These are phyloP conservation scores for Cercospora brassicicola DNA, from an alignment of 2,329 filamentous ascomycete species.

Conservation along the genomic window DNA sequence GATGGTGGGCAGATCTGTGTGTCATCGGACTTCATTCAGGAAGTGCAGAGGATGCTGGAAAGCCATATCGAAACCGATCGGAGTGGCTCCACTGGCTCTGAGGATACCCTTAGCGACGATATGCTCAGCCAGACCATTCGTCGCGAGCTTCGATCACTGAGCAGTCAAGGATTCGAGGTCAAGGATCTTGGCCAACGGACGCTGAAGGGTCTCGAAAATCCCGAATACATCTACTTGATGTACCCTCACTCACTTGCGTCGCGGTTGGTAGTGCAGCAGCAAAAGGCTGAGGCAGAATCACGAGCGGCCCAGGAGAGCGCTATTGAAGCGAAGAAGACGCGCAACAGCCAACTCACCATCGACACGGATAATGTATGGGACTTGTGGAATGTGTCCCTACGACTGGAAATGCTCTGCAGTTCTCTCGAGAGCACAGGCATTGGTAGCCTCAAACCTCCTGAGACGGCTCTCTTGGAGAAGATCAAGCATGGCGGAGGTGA, in stretches of 20 bases:
- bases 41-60: conserved; percentile 88
- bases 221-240: conserved; percentile 90
- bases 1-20: conserved; percentile 97
- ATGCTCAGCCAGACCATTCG: conserved; percentile 73
- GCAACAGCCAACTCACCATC: conserved; percentile 68
- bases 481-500: conserved; percentile 74
- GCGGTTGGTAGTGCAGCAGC: conserved; percentile 70
- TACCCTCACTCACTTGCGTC: conserved; percentile 87
- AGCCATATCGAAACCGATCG: conserved; percentile 84
- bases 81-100: conserved; percentile 65
- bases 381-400: conserved; percentile 83
- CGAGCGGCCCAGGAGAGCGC: conserved; percentile 35
- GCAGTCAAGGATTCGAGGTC: conserved; percentile 90
- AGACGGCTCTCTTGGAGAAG: conserved; percentile 77
- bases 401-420: conserved; percentile 91
- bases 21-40: conserved; percentile 93
- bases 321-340: conserved; percentile 53
- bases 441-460: conserved; percentile 69
- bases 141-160: conserved; percentile 81
- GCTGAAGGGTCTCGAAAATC: conserved; percentile 94
- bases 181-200: conserved; percentile 95
- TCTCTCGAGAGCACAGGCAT: conserved; percentile 71
- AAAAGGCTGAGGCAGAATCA: conserved; percentile 47
- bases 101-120: conserved; percentile 76
- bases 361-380: conserved; percentile 85